These are phyloP conservation scores for Exophiala calicioides DNA, from an alignment of 2,329 filamentous ascomycete species.

Conservation along the genomic window DNA sequence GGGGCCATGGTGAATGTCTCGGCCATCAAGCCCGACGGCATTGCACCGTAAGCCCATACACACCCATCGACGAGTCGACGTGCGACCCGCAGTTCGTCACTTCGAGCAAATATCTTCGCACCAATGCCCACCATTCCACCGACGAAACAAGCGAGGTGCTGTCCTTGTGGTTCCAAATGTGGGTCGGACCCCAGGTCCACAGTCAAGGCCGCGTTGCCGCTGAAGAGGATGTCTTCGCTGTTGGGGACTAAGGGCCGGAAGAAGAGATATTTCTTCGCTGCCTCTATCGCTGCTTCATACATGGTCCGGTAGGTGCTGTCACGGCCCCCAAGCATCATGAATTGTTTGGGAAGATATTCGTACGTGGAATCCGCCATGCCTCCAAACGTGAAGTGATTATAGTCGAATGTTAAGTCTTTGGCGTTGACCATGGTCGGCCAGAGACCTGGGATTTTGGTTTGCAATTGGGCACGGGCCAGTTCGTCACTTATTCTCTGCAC, in stretches of 20 bases:
- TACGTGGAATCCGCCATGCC: constrained; percentile 59
- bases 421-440: constrained; percentile 42
- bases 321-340: constrained; percentile 73
- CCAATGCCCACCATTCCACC: constrained; percentile 71
- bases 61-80: constrained; percentile 63
- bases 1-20: constrained; percentile 57
- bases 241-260: constrained; percentile 74
- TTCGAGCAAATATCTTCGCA: constrained; percentile 60
- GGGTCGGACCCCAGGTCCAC: constrained; percentile 30
- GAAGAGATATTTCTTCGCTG: constrained; percentile 71
- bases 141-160: constrained; percentile 70
- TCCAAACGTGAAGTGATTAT: constrained; percentile 53
- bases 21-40: constrained; percentile 62
- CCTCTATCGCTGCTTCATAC: constrained; percentile 68
- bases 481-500: constrained; percentile 39
- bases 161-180: constrained; percentile 39
- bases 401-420: constrained; percentile 30
- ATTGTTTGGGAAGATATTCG: constrained; percentile 64
- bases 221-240: constrained; percentile 66
- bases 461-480: constrained; percentile 37
- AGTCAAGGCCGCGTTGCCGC: constrained; percentile 49
- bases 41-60: constrained; percentile 61
- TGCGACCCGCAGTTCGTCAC: constrained; percentile 58
- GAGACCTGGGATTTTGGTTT: constrained; percentile 42
- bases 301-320: constrained; percentile 65